Conservation (phyloP, 1,139 yeast genomes). For the Candida tunisiensis region DNA sequence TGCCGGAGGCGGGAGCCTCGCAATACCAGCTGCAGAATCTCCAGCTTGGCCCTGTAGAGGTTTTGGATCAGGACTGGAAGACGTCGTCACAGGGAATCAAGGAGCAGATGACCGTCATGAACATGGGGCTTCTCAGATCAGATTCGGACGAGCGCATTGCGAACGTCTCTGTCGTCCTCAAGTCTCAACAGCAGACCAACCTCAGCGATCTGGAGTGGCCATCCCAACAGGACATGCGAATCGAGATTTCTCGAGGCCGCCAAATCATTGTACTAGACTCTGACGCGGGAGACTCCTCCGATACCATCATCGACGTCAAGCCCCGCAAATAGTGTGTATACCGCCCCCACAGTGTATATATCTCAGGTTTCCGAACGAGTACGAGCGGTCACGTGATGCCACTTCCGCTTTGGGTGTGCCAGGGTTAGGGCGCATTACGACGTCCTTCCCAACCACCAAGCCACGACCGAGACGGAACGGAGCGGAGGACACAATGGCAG, state of each 20-base stretch:
- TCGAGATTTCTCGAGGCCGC: not conserved
- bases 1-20: not conserved
- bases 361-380: not conserved
- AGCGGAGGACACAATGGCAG: not conserved
- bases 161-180: not conserved
- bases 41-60: conserved; percentile 1
- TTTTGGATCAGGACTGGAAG: conserved; percentile 1
- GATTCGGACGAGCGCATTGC: not conserved
- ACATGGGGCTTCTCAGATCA: not conserved
- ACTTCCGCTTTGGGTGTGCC: not conserved
- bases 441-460: not conserved
- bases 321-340: not conserved
- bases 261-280: not conserved
- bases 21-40: not conserved
- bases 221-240: not conserved
- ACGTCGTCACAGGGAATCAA: conserved; percentile 1
- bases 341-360: not conserved
- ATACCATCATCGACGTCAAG: not conserved
- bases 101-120: not conserved
- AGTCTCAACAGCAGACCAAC: too few species aligned
- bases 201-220: not conserved
- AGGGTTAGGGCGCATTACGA: not conserved
- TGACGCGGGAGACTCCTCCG: not conserved
- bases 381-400: not conserved
- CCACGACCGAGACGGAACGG: not conserved